Conservation (phyloP, 108 stramenopile species). For the Mediolabrus comicus region DNA sequence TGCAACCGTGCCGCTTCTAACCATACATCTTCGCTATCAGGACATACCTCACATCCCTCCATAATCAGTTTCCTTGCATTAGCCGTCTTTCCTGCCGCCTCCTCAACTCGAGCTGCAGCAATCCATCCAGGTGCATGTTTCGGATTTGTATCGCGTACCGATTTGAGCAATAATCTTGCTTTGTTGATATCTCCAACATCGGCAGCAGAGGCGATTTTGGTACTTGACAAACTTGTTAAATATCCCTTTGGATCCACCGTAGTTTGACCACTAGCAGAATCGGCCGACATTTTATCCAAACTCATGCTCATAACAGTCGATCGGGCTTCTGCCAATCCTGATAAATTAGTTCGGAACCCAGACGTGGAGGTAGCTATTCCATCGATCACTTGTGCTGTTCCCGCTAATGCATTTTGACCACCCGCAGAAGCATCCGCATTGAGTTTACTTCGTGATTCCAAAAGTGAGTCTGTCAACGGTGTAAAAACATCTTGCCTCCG, state of each 20-base stretch:
- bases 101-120: constrained; percentile 96
- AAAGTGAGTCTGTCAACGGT: constrained; percentile 87
- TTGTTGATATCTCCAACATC: constrained; percentile 96
- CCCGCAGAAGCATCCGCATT: constrained; percentile 59
- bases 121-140: constrained; percentile 98
- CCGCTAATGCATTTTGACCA: constrained; percentile 32
- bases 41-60: constrained; percentile 94
- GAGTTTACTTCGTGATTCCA: constrained; percentile 54
- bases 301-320: constrained; percentile 91
- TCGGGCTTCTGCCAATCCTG: constrained; percentile 84
- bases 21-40: constrained; percentile 96
- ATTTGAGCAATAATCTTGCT: constrained; percentile 91
- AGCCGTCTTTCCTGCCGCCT: constrained; percentile 88
- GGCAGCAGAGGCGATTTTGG: constrained; percentile 66
- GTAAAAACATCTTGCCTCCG: constrained; percentile 86
- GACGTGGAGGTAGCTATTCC: constrained; percentile 12
- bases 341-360: constrained; percentile 60
- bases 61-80: constrained; percentile 95
- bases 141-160: constrained; percentile 96
- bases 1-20: constrained; percentile 96
- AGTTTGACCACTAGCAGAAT: constrained; percentile 87
- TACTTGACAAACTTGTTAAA: constrained; percentile 81
- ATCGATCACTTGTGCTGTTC: constrained; percentile 22
- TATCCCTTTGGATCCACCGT: constrained; percentile 96
- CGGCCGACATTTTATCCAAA: constrained; percentile 86